Base-by-base conservation (phyloP, 2,329 filamentous ascomycete genomes). In the Ophiocordyceps sinensis region DNA sequence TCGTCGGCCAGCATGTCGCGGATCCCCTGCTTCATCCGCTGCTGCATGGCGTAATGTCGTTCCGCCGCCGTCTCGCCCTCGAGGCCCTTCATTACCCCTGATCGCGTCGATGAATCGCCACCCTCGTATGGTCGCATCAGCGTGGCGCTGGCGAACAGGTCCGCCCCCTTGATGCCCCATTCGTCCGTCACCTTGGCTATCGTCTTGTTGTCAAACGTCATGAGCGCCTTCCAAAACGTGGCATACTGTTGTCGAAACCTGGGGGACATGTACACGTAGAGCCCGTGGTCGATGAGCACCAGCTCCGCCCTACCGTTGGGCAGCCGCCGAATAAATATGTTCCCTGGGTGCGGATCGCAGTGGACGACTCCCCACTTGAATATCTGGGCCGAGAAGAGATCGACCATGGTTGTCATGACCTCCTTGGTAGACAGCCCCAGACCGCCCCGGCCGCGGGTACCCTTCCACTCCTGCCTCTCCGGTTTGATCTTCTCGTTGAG, bases 341-440 rank as follows among this genome's bases (percentile, higher is more conserved):
- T 98, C 26, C 89, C 89, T 1, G 91, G 91, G 56, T 98, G 91
- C 10, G 91, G 91, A 58, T 98, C 91, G 63, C 89, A 95, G 65
- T 98, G 89, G 0, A 96, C 85, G 36, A 85, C 75, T 12, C 91
- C 91, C 85, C 86, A 96, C 48, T 94, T 81, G 68, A 95, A 98
- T 73, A 96, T 96, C 57, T 96, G 89, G 3, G 86, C 88, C n/a
- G 82, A 85, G 67, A 96, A 98, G 29, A 96, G 73, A 58, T 95
- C 89, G 39, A 95, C 77, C 79, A 96, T 95, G 28, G 86, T 95
- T 6, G 82, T 83, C 91, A 96, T 96, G 44, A 95, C 86, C 44
- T 89, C 82, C 54, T 83, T 84, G 28, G 86, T 68, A 8, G 77
- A 79, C 3, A 98, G 67, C 0, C 91, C 91, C 0, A 96, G 75